Percentiles rank a stretch among this genome's conserved stretches.
These are phyloP conservation scores for Stemphylium beticola DNA, from an alignment of 2,329 filamentous ascomycete genomes.

Conservation along the genomic window DNA sequence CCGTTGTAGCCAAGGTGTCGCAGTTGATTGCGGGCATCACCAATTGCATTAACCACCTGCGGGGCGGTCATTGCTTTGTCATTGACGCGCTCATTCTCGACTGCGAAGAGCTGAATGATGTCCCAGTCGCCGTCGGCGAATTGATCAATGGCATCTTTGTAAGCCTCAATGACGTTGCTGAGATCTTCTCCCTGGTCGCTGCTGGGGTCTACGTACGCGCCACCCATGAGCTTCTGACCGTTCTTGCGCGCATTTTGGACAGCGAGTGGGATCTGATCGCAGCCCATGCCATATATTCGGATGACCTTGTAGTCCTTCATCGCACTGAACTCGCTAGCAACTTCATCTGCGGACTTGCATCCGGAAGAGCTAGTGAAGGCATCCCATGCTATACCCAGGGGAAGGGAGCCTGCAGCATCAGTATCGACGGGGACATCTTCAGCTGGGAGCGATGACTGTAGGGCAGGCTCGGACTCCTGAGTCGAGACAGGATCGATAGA, in stretches of 20 bases:
- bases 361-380: constrained; percentile 30
- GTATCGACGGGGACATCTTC: constrained; percentile 7
- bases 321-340: constrained; percentile 68
- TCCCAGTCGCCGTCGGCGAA: constrained; percentile 65
- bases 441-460: constrained; percentile 3
- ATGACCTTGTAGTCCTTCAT: constrained; percentile 67
- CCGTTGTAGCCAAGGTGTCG: constrained; percentile 70
- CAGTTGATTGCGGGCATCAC: constrained; percentile 63
- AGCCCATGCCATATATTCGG: constrained; percentile 82
- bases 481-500: constrained; percentile 1
- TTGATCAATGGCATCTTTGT: constrained; percentile 63
- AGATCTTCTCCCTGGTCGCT: constrained; percentile 47
- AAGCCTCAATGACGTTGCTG: constrained; percentile 62
- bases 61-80: constrained; percentile 57
- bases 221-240: constrained; percentile 74
- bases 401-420: constrained; percentile 17
- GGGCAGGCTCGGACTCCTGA: constrained; percentile 3
- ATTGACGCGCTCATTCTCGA: constrained; percentile 81
- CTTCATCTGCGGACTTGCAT: constrained; percentile 71
- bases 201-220: constrained; percentile 68
- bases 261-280: constrained; percentile 71
- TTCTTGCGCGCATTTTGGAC: constrained; percentile 68
- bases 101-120: constrained; percentile 70
- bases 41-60: constrained; percentile 65
- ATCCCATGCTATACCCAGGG: constrained; percentile 45